phyloP scores from a whole-genome alignment of 495 filamentous ascomycete species.

The Aspergillus indologenus region DNA sequence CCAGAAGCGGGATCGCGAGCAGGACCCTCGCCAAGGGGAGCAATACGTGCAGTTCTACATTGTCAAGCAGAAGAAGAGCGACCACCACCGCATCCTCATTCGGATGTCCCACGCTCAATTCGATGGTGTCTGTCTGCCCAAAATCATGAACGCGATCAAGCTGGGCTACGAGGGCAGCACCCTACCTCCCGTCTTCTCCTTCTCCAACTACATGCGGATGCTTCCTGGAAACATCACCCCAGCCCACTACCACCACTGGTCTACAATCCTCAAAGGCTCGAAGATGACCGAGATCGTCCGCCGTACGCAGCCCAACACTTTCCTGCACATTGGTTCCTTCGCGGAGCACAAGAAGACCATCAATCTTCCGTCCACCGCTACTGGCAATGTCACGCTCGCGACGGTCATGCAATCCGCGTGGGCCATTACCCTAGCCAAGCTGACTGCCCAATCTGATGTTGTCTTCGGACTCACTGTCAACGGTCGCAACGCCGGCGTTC shows the following conservation, averaged over 20 bases:
- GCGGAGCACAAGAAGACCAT: conserved; percentile 40
- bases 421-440: conserved; percentile 51
- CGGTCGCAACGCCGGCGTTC: conserved; percentile 54
- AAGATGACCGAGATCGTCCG: conserved; percentile 46
- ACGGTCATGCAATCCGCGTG: conserved; percentile 58
- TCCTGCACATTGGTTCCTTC: conserved; percentile 36
- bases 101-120: conserved; percentile 73
- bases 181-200: conserved; percentile 47
- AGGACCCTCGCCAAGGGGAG: conserved; percentile 56
- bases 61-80: conserved; percentile 46
- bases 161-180: conserved; percentile 49
- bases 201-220: conserved; percentile 57
- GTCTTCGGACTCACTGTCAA: conserved; percentile 55
- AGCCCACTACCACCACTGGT: conserved; percentile 54
- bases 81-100: conserved; percentile 58
- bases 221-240: conserved; percentile 44
- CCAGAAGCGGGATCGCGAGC: conserved; percentile 47
- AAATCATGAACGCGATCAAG: conserved; percentile 55
- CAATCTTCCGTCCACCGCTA: conserved; percentile 35
- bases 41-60: conserved; percentile 62
- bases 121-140: conserved; percentile 66
- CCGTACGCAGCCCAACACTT: conserved; percentile 35
- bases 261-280: conserved; percentile 39
- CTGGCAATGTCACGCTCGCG: conserved; percentile 51
- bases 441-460: conserved; percentile 49